phyloP scores from a whole-genome alignment of 106 monocot genomes.

The Narthecium ossifragum region DNA sequence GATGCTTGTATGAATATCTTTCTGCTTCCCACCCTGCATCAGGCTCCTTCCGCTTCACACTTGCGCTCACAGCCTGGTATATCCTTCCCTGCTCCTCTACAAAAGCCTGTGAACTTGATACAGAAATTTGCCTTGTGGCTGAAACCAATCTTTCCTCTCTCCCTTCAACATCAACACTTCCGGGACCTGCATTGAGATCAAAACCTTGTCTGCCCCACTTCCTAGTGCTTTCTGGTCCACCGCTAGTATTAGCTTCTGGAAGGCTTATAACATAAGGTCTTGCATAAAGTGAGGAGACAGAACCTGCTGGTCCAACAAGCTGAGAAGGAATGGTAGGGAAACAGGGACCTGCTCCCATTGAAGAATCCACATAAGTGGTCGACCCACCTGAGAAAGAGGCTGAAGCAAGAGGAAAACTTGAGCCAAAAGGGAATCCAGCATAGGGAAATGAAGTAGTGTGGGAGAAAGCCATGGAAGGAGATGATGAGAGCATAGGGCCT shows the following conservation, averaged over 20 bases:
- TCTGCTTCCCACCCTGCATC: slow-evolving; percentile 50
- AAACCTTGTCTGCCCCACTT: slow-evolving; percentile 56
- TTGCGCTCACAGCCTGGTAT: slow-evolving; percentile 40
- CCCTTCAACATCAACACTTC: slow-evolving; percentile 41
- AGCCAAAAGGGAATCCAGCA: slow-evolving; percentile 56
- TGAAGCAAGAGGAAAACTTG: slow-evolving; percentile 50
- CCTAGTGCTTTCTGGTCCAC: slow-evolving; percentile 45
- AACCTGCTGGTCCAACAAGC: slow-evolving; percentile 26
- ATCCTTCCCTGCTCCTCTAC: slow-evolving; percentile 61
- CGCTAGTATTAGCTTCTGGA: slow-evolving; percentile 39
- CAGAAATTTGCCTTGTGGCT: slow-evolving; percentile 35
- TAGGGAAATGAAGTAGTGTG: slow-evolving; percentile 64
- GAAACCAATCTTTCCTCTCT: slow-evolving; percentile 48
- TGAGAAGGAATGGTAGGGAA: slow-evolving; percentile 46
- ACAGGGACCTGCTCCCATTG: slow-evolving; percentile 26
- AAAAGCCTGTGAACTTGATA: slow-evolving; percentile 43
- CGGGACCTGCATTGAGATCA: slow-evolving; percentile 87
- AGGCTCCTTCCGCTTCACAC: slow-evolving; percentile 18
- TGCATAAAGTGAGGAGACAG: slow-evolving; percentile 31
- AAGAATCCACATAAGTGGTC: slow-evolving; percentile 45
- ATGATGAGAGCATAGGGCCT: slow-evolving; percentile 57
- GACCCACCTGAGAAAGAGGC: slow-evolving; percentile 41
- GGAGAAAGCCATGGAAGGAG: slow-evolving; percentile 61
- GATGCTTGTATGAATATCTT: slow-evolving; percentile 51
- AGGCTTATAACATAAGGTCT: slow-evolving; percentile 57